These are phyloP conservation scores for Leptographium lundbergii DNA, from an alignment of 2,329 filamentous ascomycete species.

Conservation along the genomic window DNA sequence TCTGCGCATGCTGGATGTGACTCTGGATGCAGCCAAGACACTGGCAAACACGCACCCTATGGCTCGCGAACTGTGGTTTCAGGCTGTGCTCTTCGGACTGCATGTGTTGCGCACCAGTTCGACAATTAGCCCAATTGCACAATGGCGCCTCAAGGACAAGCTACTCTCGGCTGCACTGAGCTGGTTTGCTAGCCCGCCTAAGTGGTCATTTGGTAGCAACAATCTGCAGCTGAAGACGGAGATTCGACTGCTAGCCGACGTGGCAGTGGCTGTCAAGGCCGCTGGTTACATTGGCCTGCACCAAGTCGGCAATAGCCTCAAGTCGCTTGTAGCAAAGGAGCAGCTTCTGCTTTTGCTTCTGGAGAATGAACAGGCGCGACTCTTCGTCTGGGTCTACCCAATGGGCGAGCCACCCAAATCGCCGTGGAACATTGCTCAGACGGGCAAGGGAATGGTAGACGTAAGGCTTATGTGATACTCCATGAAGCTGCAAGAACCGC, in stretches of 20 bases:
- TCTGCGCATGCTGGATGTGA: slow-evolving; percentile 65
- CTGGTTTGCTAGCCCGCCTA: slow-evolving; percentile 76
- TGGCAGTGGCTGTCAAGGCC: slow-evolving; percentile 52
- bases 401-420: slow-evolving; percentile 42
- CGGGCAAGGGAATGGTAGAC: slow-evolving; percentile 27
- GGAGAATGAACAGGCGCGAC: slow-evolving; percentile 69
- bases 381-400: slow-evolving; percentile 84
- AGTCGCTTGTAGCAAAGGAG: slow-evolving; percentile 64
- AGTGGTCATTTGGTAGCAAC: slow-evolving; percentile 95
- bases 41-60: slow-evolving; percentile 64
- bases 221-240: slow-evolving; percentile 89
- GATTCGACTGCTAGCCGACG: slow-evolving; percentile 65
- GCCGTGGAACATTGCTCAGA: slow-evolving; percentile 25
- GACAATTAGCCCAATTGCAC: slow-evolving; percentile 46
- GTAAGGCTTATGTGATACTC: slow-evolving; percentile 16
- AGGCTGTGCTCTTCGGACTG: slow-evolving; percentile 71
- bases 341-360: slow-evolving; percentile 70
- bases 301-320: slow-evolving; percentile 40
- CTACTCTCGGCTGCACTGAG: slow-evolving; percentile 73
- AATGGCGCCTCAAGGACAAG: slow-evolving; percentile 79
- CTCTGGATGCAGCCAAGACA: slow-evolving; percentile 59
- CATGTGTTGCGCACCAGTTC: slow-evolving; percentile 64
- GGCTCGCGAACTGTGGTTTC: slow-evolving; percentile 83
- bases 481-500: slow-evolving; percentile 10
- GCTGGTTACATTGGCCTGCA: slow-evolving; percentile 47